These are phyloP conservation scores for Dactylonectria macrodidyma DNA, from an alignment of 2,329 filamentous ascomycete species.

Conservation along the genomic window DNA sequence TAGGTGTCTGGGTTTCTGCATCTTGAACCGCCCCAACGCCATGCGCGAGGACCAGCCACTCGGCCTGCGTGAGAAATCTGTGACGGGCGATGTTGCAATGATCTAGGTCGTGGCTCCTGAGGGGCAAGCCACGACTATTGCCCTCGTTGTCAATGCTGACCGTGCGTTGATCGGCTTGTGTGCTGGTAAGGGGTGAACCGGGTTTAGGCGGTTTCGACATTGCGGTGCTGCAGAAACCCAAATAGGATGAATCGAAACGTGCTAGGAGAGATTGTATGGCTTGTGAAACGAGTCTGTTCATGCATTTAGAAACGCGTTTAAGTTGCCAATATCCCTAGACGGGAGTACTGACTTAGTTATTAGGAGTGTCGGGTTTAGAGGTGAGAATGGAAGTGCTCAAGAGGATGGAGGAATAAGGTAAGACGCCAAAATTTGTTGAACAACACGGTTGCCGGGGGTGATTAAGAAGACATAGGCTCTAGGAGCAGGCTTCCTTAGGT, in stretches of 20 bases:
- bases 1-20: slow-evolving; percentile 58
- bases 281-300: slow-evolving; percentile 20
- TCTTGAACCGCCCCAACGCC: slow-evolving; percentile 63
- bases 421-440: neutral
- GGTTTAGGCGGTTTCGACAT: slow-evolving; percentile 2
- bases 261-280: neutral
- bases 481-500: neutral
- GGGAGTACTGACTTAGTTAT: slow-evolving; percentile 5
- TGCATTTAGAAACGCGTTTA: slow-evolving; percentile 13
- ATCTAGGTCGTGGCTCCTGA: neutral
- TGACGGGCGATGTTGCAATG: slow-evolving; percentile 38
- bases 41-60: slow-evolving; percentile 64
- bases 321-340: neutral
- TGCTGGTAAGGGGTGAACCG: neutral
- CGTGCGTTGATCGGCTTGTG: neutral
- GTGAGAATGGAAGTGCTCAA: neutral
- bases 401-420: neutral
- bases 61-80: slow-evolving; percentile 59
- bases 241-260: slow-evolving; percentile 1
- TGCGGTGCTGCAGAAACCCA: neutral
- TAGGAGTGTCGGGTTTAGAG: neutral
- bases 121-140: neutral
- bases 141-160: neutral
- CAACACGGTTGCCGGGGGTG: neutral
- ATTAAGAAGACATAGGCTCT: neutral